Evolutionary conservation across 352 stramenopile species (phyloP).

Genomic region (Globisporangium nodosum): DNA sequence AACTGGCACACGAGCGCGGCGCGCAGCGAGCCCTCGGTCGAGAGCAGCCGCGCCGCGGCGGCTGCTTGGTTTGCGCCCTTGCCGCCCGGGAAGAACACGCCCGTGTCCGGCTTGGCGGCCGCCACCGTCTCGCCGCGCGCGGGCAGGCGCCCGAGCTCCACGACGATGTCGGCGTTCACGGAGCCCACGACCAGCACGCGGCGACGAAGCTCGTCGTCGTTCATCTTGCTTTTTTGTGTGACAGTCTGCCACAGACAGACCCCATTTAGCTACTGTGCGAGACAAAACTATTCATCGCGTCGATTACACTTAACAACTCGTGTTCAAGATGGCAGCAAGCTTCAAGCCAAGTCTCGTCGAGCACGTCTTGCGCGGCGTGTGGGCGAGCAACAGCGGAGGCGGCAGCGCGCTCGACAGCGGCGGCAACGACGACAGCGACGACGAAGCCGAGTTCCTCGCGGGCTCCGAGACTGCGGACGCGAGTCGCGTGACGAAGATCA

Average conservation of each 20-base stretch:
- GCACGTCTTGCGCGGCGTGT: conserved; percentile 66
- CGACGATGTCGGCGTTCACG: conserved; percentile 79
- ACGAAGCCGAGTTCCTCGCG: conserved; percentile 31
- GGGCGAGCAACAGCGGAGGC: conserved; percentile 17
- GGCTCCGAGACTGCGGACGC: conserved; percentile 16
- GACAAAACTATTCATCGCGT: not conserved
- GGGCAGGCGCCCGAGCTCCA: conserved; percentile 65
- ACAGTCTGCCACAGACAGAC: not conserved
- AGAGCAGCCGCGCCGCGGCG: conserved; percentile 43
- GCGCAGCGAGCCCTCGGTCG: conserved; percentile 1
- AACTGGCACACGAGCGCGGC: conserved; percentile 67
- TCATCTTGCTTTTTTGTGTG: too few relatives aligned
- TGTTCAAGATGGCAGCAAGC: conserved; percentile 16
- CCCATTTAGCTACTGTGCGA: not conserved
- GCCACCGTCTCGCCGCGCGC: conserved; percentile 62
- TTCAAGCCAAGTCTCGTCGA: conserved; percentile 67
- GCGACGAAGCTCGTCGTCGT: not conserved
- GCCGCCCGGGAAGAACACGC: conserved; percentile 59
- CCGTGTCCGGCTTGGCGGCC: conserved; percentile 46
- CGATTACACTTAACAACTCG: too few relatives aligned
- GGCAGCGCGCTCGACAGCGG: conserved; percentile 15
- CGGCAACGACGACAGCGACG: conserved; percentile 33
- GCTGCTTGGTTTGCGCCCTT: conserved; percentile 82
- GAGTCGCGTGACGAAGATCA: conserved; percentile 61
- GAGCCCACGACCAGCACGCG: conserved; percentile 72